phyloP scores from a whole-genome alignment of 2,329 filamentous ascomycete genomes.

The Penicillium sp. region DNA sequence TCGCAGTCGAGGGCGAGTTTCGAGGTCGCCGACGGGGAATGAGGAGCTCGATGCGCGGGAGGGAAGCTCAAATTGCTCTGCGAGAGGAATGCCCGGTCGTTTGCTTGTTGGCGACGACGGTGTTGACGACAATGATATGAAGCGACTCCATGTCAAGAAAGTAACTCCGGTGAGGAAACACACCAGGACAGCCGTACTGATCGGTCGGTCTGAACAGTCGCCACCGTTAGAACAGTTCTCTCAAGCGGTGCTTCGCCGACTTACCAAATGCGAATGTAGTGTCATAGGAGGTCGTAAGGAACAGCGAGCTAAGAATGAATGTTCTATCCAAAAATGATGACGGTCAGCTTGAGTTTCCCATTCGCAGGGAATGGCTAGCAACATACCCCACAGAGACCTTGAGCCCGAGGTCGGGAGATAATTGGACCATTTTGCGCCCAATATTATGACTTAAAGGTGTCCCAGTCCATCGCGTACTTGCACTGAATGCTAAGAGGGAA shows the following conservation, averaged over 20 bases:
- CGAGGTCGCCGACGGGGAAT: conserved; percentile 7
- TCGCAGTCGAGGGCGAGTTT: conserved; percentile 5
- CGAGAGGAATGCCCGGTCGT: conserved; percentile 30
- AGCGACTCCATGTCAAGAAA: conserved; percentile 40
- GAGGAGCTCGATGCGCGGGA: conserved; percentile 17
- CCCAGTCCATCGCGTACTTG: conserved; percentile 17
- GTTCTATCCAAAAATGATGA: conserved; percentile 20
- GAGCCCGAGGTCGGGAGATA: conserved; percentile 33
- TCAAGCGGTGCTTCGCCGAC: conserved; percentile 10
- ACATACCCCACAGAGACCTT: conserved; percentile 37
- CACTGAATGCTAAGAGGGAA: conserved; percentile 3
- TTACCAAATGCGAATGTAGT: conserved; percentile 44
- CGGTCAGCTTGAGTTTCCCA: conserved; percentile 20
- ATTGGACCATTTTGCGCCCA: conserved; percentile 27
- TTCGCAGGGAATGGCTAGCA: conserved; percentile 2
- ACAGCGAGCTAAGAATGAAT: conserved; percentile 37
- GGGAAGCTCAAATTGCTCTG: conserved; percentile 28
- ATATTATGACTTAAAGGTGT: conserved; percentile 7
- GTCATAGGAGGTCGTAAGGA: conserved; percentile 37
- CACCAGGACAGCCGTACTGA: conserved; percentile 45
- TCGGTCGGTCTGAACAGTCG: conserved; percentile 44
- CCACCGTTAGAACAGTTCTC: conserved; percentile 14
- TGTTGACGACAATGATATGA: conserved; percentile 28
- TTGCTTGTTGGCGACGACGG: conserved; percentile 25
- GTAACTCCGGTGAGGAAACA: conserved; percentile 44